phyloP scores from a whole-genome alignment of 2,329 filamentous ascomycete species.

The Kalaharituber pfeilii region DNA sequence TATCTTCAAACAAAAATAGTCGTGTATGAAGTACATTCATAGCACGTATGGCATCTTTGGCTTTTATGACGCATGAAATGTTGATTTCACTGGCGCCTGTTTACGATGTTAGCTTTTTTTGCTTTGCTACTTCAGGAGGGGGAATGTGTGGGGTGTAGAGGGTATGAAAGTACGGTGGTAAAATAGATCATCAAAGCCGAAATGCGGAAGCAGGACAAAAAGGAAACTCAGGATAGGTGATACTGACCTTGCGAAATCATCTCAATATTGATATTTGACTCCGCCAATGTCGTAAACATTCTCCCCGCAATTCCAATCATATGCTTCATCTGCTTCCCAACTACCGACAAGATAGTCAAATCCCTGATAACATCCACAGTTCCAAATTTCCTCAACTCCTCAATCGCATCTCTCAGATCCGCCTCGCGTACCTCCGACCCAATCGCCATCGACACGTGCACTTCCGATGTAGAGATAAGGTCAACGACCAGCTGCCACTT shows the following conservation, averaged over 20 bases:
- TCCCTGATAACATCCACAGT: conserved; percentile 77
- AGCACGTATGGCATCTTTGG: conserved; percentile 73
- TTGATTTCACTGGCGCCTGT: conserved; percentile 95
- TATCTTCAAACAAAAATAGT: conserved; percentile 55
- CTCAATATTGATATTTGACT: conserved; percentile 91
- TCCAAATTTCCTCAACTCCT: conserved; percentile 62
- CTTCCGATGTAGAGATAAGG: conserved; percentile 88
- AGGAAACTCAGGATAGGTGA: no score
- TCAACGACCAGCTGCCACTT: conserved; percentile 78
- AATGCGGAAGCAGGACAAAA: background rate
- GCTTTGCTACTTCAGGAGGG: background rate
- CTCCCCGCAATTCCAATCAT: conserved; percentile 85
- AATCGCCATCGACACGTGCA: conserved; percentile 93
- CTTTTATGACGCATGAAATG: conserved; percentile 93
- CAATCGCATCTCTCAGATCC: conserved; percentile 46
- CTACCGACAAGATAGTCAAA: conserved; percentile 91
- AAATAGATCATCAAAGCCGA: no score
- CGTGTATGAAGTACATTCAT: conserved; percentile 95
- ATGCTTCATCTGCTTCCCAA: conserved; percentile 93
- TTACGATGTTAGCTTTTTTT: background rate
- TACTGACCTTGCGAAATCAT: conserved; percentile 88
- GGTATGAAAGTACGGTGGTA: no score
- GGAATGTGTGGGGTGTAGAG: background rate
- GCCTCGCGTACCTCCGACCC: conserved; percentile 58
- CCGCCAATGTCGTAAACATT: conserved; percentile 89